Evolutionary conservation across 73 alveolate genomes (phyloP), one percentile per base, ranked within the genome.

Genomic region (Paramecium pentaurelia): DNA sequence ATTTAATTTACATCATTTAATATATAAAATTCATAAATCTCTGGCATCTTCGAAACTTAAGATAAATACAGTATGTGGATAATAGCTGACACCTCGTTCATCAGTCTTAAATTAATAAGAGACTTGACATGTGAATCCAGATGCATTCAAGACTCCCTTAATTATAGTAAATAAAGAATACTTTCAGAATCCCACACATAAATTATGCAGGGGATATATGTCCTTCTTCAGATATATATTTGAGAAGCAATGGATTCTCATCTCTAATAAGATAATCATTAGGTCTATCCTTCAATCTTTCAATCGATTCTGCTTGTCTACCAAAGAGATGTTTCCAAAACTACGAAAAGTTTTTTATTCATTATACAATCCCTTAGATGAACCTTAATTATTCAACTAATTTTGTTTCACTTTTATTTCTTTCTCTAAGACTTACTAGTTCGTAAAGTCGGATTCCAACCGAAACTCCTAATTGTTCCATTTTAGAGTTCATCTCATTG

Each of bases 301-400:
- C 91, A 18, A 80, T 25, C 4, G 91, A 80, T 16, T 80, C 91
- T 22, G 91, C 91, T 47, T 80, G 30, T 80, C 58, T 80, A 1
- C 91, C 91, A 80, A 80, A 80, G 34, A 80, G 75, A 45, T 80
- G 91, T 25, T 80, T 80, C 91, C 91, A 80, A 44, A 80, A 80
- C 91, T 80, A 25, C n/a, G 8, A 30, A 14, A 75, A 75, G 47
- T 11, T 71, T 12, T 8, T 18, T 18, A n/a, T 18, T 16, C 6
- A 54, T 6, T 12, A 0, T 80, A 80, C 91, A 32, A 80, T 80
- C 18, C 75, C 71, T 80, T 40, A 45, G 16, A 80, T 80, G 58
- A 80, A 80, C 25, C 47, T 80, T 77, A 80, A 47, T 80, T 80
- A 14, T 49, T 80, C 91, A 2, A 80, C 47, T 25, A 80, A 25